These are phyloP conservation scores for Fusarium beomiforme DNA, from an alignment of 2,329 filamentous ascomycete genomes.

Conservation along the genomic window DNA sequence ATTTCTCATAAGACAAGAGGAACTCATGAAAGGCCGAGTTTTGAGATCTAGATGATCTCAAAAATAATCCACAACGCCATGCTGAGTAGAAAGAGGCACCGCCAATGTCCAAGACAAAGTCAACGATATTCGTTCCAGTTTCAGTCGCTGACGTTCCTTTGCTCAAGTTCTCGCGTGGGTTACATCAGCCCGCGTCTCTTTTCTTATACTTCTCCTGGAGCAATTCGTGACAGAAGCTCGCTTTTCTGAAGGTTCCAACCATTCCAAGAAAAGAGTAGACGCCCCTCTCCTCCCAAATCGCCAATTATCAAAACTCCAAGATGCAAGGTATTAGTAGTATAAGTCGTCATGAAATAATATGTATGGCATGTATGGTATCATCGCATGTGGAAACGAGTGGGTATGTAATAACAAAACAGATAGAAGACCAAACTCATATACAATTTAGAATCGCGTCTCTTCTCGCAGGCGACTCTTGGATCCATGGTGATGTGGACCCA, in stretches of 20 bases:
- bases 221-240: not conserved
- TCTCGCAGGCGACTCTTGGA: slow-evolving; percentile 65
- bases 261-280: slow-evolving; percentile 19
- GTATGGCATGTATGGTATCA: slow-evolving; percentile 41
- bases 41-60: not conserved
- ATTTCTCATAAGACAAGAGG: not conserved
- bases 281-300: slow-evolving; percentile 10
- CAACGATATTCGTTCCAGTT: not conserved
- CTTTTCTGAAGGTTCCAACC: not conserved
- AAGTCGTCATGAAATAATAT: slow-evolving; percentile 37
- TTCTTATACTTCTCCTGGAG: not conserved
- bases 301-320: slow-evolving; percentile 15
- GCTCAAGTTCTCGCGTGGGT: not conserved
- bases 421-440: slow-evolving; percentile 36
- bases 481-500: slow-evolving; percentile 59
- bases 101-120: not conserved
- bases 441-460: slow-evolving; percentile 59
- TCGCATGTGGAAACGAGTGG: slow-evolving; percentile 46
- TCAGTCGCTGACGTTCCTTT: not conserved
- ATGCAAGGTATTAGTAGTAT: slow-evolving; percentile 39
- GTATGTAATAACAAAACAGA: slow-evolving; percentile 45
- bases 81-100: slow-evolving; percentile 20
- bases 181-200: not conserved
- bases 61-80: slow-evolving; percentile 25
- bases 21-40: not conserved